Conservation (phyloP, 2,329 filamentous ascomycete genomes). For the Aspergillus hortae region DNA sequence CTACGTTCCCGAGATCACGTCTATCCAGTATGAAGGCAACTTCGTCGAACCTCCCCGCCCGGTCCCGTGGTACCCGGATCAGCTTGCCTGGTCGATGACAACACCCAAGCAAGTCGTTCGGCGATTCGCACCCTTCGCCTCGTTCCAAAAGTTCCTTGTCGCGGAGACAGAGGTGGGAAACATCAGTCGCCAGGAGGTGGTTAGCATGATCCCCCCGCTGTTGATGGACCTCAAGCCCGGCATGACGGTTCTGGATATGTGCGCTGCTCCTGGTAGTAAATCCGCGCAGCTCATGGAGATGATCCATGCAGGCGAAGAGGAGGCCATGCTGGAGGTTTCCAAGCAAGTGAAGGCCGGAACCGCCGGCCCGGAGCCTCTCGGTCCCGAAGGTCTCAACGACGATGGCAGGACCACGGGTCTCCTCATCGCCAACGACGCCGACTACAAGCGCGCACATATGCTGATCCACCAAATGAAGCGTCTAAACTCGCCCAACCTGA, state of each 20-base stretch:
- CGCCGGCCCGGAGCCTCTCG: conserved; percentile 46
- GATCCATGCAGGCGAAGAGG: conserved; percentile 89
- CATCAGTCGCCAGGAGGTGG: conserved; percentile 94
- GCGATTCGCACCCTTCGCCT: conserved; percentile 87
- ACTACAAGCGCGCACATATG: conserved; percentile 97
- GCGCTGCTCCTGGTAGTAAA: conserved; percentile 95
- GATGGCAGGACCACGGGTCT: conserved; percentile 86
- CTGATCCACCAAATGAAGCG: conserved; percentile 97
- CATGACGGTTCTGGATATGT: conserved; percentile 92
- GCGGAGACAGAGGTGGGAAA: conserved; percentile 97
- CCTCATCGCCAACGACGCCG: conserved; percentile 90
- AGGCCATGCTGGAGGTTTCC: conserved; percentile 70
- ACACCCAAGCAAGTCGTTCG: conserved; percentile 95
- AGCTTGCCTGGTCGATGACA: conserved; percentile 96
- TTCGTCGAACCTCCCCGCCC: conserved; percentile 76
- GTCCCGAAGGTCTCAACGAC: conserved; percentile 59
- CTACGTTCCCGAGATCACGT: conserved; percentile 86
- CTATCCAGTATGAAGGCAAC: conserved; percentile 78
- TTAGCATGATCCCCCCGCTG: conserved; percentile 97
- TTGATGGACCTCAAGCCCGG: conserved; percentile 87
- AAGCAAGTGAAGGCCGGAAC: conserved; percentile 61
- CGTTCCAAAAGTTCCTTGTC: conserved; percentile 96
- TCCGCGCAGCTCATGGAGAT: conserved; percentile 92
- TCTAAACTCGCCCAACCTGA: conserved; percentile 89
- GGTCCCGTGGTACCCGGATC: conserved; percentile 89